Evolutionary conservation across 371 early-diverging fungal genomes (phyloP).

Genomic region (Rhizopus sp.): DNA sequence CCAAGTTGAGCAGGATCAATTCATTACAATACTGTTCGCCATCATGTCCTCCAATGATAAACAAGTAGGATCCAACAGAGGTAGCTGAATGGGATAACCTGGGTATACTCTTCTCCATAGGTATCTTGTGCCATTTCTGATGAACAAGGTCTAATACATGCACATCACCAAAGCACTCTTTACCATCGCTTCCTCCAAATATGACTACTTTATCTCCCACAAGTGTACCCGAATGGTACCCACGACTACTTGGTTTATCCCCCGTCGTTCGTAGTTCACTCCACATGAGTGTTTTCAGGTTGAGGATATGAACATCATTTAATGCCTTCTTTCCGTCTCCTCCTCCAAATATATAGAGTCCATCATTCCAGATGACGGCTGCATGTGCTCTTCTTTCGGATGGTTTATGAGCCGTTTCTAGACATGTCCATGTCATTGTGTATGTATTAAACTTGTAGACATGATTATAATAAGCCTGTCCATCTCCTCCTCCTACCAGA

Average conservation of each 20-base stretch:
- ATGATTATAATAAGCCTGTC: slow-evolving; percentile 80
- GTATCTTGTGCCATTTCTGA: slow-evolving; percentile 55
- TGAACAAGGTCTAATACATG: slow-evolving; percentile 72
- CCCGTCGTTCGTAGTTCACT: slow-evolving; percentile 68
- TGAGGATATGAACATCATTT: slow-evolving; percentile 52
- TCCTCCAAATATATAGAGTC: slow-evolving; percentile 84
- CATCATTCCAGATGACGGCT: slow-evolving; percentile 60
- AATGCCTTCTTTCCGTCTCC: slow-evolving; percentile 83
- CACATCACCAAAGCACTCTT: slow-evolving; percentile 82
- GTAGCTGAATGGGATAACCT: slow-evolving; percentile 82
- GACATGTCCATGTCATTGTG: slow-evolving; percentile 57
- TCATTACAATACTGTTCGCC: slow-evolving; percentile 78
- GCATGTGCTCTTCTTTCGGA: slow-evolving; percentile 23
- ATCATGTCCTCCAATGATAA: slow-evolving; percentile 87
- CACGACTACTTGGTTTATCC: slow-evolving; percentile 68
- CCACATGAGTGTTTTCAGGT: slow-evolving; percentile 14
- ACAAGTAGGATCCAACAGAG: slow-evolving; percentile 83
- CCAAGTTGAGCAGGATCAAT: slow-evolving; percentile 80
- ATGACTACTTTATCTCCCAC: slow-evolving; percentile 80
- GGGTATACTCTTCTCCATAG: slow-evolving; percentile 60
- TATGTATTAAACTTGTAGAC: slow-evolving; percentile 69
- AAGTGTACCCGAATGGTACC: slow-evolving; percentile 85
- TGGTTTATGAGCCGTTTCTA: slow-evolving; percentile 4
- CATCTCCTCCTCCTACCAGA: slow-evolving; percentile 85
- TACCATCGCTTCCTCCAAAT: slow-evolving; percentile 89